Percentiles rank a stretch among this genome's conserved stretches.
These are phyloP conservation scores for Aspergillus incahuasiensis DNA, from an alignment of 495 filamentous ascomycete genomes.

Conservation along the genomic window DNA sequence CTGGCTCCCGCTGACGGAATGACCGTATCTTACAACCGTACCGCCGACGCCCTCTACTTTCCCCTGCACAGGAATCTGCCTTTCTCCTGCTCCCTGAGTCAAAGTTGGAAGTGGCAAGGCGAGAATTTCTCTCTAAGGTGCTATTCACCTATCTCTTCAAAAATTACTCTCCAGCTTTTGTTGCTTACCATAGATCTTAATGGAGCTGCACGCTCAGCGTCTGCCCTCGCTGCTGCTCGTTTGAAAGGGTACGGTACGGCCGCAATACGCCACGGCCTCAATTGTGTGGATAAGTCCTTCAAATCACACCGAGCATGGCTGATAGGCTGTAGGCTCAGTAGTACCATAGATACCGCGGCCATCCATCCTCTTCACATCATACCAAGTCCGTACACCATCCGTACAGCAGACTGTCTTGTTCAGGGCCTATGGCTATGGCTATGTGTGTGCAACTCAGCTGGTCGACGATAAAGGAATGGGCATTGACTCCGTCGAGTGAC, in stretches of 20 bases:
- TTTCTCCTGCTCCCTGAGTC: not conserved
- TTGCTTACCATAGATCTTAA: not conserved
- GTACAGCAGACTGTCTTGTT: not conserved
- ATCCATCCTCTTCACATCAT: slow-evolving; percentile 12
- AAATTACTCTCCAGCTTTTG: not conserved
- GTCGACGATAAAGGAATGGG: not conserved
- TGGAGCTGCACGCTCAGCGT: not conserved
- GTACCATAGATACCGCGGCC: slow-evolving; percentile 13
- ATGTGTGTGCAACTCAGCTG: slow-evolving; percentile 7
- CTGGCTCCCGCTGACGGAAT: slow-evolving; percentile 17
- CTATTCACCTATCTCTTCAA: not conserved
- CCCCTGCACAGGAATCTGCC: not conserved
- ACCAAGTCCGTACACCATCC: slow-evolving; percentile 14
- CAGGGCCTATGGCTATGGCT: not conserved
- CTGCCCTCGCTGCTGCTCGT: slow-evolving; percentile 8
- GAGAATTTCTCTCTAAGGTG: not conserved
- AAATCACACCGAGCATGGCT: slow-evolving; percentile 2
- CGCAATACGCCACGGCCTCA: slow-evolving; percentile 2
- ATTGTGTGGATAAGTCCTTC: slow-evolving; percentile 14
- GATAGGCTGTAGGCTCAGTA: slow-evolving; percentile 4
- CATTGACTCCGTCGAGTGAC: not conserved
- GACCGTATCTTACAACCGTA: slow-evolving; percentile 1
- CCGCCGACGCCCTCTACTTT: not conserved
- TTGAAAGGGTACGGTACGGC: not conserved
- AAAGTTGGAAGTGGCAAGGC: not conserved